Percentiles rank a stretch among this genome's conserved stretches.
These are phyloP conservation scores for Vitellaria paradoxa DNA, from an alignment of 179 eudicot species.

Conservation along the genomic window DNA sequence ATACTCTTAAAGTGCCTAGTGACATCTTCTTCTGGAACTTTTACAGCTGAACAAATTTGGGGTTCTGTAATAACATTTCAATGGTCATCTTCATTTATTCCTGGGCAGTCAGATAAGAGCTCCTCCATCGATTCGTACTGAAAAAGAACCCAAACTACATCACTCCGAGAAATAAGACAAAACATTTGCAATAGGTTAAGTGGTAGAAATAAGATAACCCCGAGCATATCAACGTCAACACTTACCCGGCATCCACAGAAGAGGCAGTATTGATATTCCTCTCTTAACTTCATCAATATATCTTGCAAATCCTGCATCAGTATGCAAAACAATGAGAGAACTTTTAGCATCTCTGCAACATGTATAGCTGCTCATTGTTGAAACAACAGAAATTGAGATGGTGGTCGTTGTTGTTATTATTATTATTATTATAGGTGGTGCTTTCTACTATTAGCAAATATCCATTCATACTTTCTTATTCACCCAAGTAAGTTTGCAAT, in stretches of 20 bases:
- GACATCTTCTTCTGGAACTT: not conserved
- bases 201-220: not conserved
- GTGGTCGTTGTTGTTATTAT: no score
- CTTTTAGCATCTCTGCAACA: no score
- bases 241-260: conserved; percentile 90
- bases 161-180: not conserved
- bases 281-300: conserved; percentile 69
- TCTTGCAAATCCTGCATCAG: conserved; percentile 68
- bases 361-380: not conserved
- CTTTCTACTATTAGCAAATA: not conserved
- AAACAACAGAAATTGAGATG: not conserved
- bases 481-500: not conserved
- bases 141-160: conserved; percentile 12
- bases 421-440: not conserved
- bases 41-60: not conserved
- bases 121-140: conserved; percentile 88
- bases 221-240: not conserved
- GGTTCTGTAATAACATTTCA: conserved; percentile 5
- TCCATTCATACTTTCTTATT: not conserved
- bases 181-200: not conserved
- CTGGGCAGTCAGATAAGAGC: conserved; percentile 69
- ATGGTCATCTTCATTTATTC: conserved; percentile 82
- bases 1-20: not conserved
- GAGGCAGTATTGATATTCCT: conserved; percentile 79
- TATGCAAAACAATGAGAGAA: not conserved